Conservation (phyloP, 257 asterid genomes). For the Solanum pimpinellifolium region DNA sequence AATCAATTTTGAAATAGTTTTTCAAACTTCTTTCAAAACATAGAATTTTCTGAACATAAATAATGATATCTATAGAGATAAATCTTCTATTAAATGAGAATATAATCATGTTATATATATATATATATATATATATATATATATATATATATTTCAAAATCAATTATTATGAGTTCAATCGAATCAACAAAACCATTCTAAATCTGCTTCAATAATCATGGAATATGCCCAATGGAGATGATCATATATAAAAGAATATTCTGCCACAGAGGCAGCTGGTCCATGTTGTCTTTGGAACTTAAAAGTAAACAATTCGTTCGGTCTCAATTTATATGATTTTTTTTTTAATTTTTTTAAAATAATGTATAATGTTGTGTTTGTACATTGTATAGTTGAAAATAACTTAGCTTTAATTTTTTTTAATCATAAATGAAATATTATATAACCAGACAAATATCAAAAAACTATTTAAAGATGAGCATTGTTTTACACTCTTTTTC, state of each 20-base stretch:
- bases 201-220: background rate
- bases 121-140: too few relatives aligned
- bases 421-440: background rate
- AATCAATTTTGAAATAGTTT: too few relatives aligned
- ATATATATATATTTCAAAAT: background rate
- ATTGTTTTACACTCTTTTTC: background rate
- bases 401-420: too few relatives aligned
- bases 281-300: background rate
- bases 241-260: background rate
- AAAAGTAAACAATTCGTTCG: background rate
- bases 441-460: background rate
- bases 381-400: too few relatives aligned
- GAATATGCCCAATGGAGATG: background rate
- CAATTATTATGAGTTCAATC: background rate
- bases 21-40: too few relatives aligned
- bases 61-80: too few relatives aligned
- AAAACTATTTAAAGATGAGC: background rate
- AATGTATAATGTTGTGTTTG: background rate
- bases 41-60: too few relatives aligned
- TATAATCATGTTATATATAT: background rate
- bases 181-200: background rate
- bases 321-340: background rate
- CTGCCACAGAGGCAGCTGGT: background rate
- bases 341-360: background rate
- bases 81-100: too few relatives aligned